Evolutionary conservation across 2,329 filamentous ascomycete genomes (phyloP), one percentile per base, ranked within the genome.

Genomic region (Hymenoscyphus salicellus): DNA sequence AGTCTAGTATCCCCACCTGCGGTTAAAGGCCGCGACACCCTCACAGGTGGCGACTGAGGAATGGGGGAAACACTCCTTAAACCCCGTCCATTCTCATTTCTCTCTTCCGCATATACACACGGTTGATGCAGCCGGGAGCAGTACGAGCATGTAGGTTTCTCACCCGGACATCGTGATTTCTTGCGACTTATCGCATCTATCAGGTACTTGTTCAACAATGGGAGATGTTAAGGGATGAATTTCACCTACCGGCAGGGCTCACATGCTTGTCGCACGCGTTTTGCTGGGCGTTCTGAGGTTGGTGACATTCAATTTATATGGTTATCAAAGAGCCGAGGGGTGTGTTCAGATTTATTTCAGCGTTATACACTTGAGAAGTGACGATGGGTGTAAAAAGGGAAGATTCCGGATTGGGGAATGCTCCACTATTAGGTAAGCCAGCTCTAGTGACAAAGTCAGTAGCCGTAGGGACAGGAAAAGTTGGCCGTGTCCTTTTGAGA

Each of bases 101-200:
- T 60, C n/a, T 73, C 72, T 52, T 76, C 75, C 7, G 77, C 77
- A 70, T 83, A 83, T 16, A 76, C 72, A 66, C 82, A 84, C 65
- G 71, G 71, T 69, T 83, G 81, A 5, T 78, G 76, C 33, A 83
- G 74, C n/a, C 82, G 77, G 36, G 77, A 75, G 72, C 82, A 84
- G 60, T 81, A 77, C 1, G 81, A 82, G 69, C 82, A 84, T 0
- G 76, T 69, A 0, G 82, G 82, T 63, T 80, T 78, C 68, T 83
- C 81, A 8, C 82, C 82, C 0, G 81, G 80, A 65, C 82, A 84
- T 72, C 78, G 78, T 33, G 80, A 79, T 70, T 84, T 84, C 71
- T 83, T 84, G 52, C 81, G 77, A 64, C 81, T 83, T 62, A 10
- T 46, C 32, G n/a, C 28, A 52, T 64, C 33, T 41, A 57, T 60